Evolutionary conservation across 2,329 filamentous ascomycete species (phyloP), one percentile per base, ranked within the genome.

Genomic region (Tolypocladium amazonense): DNA sequence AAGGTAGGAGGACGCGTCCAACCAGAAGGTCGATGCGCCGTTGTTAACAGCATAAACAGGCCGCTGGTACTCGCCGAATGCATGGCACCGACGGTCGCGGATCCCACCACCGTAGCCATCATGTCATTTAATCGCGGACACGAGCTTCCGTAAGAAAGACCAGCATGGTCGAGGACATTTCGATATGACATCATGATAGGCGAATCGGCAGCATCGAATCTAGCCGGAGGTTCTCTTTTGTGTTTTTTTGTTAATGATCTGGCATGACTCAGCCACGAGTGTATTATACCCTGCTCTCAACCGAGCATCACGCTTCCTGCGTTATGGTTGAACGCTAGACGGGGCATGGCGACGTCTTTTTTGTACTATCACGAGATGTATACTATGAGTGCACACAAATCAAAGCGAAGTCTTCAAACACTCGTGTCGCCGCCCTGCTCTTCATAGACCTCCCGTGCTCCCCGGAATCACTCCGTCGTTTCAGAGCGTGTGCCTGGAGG

Each of bases 21-120:
- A 4, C 14, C 12, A 27, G 14, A 18, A 8, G 14, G 5, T 18
- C 15, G 12, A 27, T 50, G 12, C 25, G 15, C 14, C 25, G 23
- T 27, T 27, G 25, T 25, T 50, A 9, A 50, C 45, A 50, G 7
- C 30, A 27, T 50, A 6, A 50, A 50, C 56, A 88, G 85, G 88
- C 87, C 71, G 87, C 88, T 65, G 88, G 88, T 35, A 88, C 87
- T 56, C 80, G 88, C 61, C 81, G 88, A 59, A 90, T 90, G 86
- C 82, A 84, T 65, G 88, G 88, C 47, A 90, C 88, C 55, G 88
- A 90, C 71, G 88, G 88, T 2, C 82, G 86, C 43, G 83, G 84
- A 60, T 78, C 76, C 33, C 33, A 33, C 8, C 79, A 70, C 61
- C 76, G 71, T 60, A 64, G 60, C 50, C 50, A 18, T 12, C 50